Evolutionary conservation across 2,329 filamentous ascomycete genomes (phyloP).

Genomic region (Paramyrothecium roridum): DNA sequence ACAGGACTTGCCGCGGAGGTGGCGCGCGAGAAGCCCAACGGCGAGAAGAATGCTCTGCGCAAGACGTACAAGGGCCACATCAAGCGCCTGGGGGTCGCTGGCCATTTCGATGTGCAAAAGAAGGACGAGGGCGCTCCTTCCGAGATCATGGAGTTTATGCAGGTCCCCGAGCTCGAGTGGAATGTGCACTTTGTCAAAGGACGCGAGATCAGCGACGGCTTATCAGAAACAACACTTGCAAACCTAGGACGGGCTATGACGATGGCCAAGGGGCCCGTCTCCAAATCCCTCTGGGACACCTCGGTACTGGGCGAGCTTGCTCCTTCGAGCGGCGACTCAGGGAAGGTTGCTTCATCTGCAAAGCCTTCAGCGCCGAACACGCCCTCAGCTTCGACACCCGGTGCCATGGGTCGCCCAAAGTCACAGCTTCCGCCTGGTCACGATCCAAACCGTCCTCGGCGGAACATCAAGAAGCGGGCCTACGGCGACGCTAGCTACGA

Average conservation of each 20-base stretch:
- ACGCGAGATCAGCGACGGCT: constrained; percentile 51
- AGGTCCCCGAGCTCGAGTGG: constrained; percentile 55
- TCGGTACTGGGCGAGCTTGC: constrained; percentile 57
- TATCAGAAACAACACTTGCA: constrained; percentile 40
- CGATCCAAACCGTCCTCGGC: constrained; percentile 56
- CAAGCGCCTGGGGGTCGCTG: constrained; percentile 59
- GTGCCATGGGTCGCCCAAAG: constrained; percentile 34
- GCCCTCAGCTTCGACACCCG: constrained; percentile 35
- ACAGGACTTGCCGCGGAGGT: constrained; percentile 57
- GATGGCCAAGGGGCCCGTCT: constrained; percentile 56
- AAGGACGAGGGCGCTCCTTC: constrained; percentile 49
- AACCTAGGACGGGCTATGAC: constrained; percentile 49
- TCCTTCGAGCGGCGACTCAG: constrained; percentile 32
- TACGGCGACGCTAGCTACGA: constrained; percentile 74
- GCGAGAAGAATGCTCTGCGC: constrained; percentile 63
- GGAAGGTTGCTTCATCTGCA: constrained; percentile 36
- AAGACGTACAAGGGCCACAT: constrained; percentile 69
- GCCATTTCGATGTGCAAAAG: constrained; percentile 57
- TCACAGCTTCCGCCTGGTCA: constrained; percentile 33
- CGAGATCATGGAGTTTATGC: constrained; percentile 50
- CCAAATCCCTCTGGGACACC: constrained; percentile 53
- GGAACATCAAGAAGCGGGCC: constrained; percentile 68
- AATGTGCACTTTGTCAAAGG: constrained; percentile 50
- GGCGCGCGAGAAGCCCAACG: constrained; percentile 61
- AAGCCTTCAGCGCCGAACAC: constrained; percentile 52